Conservation (phyloP, 2,329 filamentous ascomycete species). For the Talaromyces atroroseus region DNA sequence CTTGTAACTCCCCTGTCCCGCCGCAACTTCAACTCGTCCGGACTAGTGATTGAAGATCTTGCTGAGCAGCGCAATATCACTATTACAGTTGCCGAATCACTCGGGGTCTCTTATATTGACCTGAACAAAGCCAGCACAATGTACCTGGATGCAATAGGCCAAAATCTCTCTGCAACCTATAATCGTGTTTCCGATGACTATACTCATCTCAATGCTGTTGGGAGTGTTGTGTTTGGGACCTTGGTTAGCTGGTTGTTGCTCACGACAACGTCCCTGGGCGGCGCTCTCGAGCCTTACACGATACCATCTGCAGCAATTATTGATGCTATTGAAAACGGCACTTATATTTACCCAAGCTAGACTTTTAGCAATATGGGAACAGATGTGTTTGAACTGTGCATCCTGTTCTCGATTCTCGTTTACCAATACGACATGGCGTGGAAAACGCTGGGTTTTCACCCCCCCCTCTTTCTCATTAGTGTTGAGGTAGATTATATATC, state of each 20-base stretch:
- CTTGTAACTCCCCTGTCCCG: conserved; percentile 3
- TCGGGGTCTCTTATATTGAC: not conserved
- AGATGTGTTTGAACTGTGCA: too few relatives aligned
- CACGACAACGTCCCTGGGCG: not conserved
- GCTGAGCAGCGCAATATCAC: not conserved
- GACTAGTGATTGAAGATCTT: not conserved
- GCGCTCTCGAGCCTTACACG: not conserved
- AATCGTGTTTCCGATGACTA: conserved; percentile 1
- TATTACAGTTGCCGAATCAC: not conserved
- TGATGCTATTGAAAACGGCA: not conserved
- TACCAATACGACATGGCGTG: too few relatives aligned
- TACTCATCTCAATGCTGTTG: conserved; percentile 2
- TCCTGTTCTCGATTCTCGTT: too few relatives aligned
- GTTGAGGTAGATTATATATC: too few relatives aligned
- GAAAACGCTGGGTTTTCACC: too few relatives aligned
- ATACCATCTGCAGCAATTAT: not conserved
- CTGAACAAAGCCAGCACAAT: conserved; percentile 2
- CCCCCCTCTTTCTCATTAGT: too few relatives aligned
- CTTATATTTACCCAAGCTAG: not conserved
- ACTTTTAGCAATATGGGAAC: too few relatives aligned
- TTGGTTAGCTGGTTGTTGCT: not conserved
- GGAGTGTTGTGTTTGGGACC: conserved; percentile 2
- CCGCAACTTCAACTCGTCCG: conserved; percentile 3
- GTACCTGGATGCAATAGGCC: conserved; percentile 2
- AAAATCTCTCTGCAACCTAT: not conserved